Evolutionary conservation across 1,284 basidiomycete species (phyloP).

Genomic region (Ustilago tritici): DNA sequence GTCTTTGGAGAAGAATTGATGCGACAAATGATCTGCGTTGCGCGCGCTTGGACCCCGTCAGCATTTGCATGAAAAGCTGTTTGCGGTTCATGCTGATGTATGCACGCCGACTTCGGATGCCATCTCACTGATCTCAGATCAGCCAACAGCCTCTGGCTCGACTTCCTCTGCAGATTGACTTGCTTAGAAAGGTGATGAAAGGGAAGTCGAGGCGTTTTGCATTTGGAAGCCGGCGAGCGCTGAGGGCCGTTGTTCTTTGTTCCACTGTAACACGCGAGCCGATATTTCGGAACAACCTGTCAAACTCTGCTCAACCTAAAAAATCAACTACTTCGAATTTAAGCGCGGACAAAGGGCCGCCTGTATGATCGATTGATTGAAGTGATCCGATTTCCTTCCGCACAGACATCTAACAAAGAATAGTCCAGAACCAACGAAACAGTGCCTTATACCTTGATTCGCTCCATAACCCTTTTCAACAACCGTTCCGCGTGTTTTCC

Average conservation of each 20-base stretch:
- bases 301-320: slow-evolving; percentile 26
- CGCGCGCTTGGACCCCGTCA: slow-evolving; percentile 5
- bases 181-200: not conserved
- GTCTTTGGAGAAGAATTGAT: not conserved
- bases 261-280: slow-evolving; percentile 1
- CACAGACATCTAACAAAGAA: not conserved
- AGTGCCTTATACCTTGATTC: not conserved
- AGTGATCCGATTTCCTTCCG: not conserved
- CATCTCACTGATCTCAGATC: not conserved
- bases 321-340: not conserved
- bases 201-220: not conserved
- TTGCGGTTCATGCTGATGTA: not conserved
- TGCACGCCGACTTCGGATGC: slow-evolving; percentile 5
- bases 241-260: not conserved
- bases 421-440: not conserved
- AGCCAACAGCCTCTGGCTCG: not conserved
- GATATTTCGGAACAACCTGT: slow-evolving; percentile 18
- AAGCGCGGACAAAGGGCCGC: not conserved
- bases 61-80: not conserved
- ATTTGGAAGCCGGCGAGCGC: not conserved
- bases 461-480: not conserved
- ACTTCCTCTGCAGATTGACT: not conserved
- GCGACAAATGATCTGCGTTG: not conserved
- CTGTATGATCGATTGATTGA: not conserved
- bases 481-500: not conserved